Percentiles rank a stretch among this genome's conserved stretches.
Conservation (phyloP, 495 filamentous ascomycete genomes). For the Glonium stellatum region DNA sequence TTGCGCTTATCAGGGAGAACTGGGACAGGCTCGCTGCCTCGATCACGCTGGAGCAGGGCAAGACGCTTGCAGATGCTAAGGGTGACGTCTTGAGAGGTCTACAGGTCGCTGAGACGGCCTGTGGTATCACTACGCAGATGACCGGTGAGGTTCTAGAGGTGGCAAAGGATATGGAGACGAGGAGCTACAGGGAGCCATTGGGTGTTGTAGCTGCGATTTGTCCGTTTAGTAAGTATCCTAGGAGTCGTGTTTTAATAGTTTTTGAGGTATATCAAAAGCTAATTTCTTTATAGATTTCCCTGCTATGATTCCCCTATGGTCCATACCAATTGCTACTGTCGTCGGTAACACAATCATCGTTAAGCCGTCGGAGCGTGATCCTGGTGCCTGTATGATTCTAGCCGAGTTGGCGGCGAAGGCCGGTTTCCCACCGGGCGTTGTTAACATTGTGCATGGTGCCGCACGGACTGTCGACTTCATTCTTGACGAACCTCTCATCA, state of each 20-base stretch:
- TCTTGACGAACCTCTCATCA: conserved; percentile 90
- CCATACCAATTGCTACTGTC: conserved; percentile 86
- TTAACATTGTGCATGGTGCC: conserved; percentile 91
- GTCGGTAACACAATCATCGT: conserved; percentile 91
- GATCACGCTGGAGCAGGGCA: conserved; percentile 97
- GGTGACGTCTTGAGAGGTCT: conserved; percentile 92
- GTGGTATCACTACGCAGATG: conserved; percentile 87
- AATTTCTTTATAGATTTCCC: conserved; percentile 69
- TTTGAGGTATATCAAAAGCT: not conserved
- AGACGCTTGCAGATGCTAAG: conserved; percentile 92
- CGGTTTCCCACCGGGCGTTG: conserved; percentile 86
- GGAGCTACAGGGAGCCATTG: conserved; percentile 85
- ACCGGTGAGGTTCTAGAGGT: conserved; percentile 94
- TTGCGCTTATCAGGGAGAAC: conserved; percentile 79
- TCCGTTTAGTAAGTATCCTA: conserved; percentile 80
- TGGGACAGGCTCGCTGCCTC: conserved; percentile 93
- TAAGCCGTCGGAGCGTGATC: conserved; percentile 96
- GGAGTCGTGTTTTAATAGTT: not conserved
- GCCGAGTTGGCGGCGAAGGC: conserved; percentile 87
- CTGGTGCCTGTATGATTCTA: conserved; percentile 97
- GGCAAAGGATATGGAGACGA: conserved; percentile 97
- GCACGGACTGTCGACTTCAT: conserved; percentile 95
- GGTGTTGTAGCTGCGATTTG: conserved; percentile 96
- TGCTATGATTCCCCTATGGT: conserved; percentile 99
- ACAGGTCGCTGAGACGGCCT: conserved; percentile 95